These are phyloP conservation scores for Suillus subaureus DNA, from an alignment of 768 basidiomycete species.

Conservation along the genomic window DNA sequence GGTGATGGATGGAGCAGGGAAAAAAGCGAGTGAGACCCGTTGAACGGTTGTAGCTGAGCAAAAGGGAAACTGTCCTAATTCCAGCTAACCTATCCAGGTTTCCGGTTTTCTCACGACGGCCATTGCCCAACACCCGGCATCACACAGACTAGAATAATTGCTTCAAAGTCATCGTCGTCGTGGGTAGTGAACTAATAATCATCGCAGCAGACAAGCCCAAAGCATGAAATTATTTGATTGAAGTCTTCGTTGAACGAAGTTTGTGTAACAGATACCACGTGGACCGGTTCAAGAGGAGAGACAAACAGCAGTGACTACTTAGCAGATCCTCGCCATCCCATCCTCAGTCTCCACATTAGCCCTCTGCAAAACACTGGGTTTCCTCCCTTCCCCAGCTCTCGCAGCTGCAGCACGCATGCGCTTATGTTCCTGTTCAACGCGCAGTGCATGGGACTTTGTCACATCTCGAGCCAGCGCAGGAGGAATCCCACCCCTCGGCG, in stretches of 20 bases:
- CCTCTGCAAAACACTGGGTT: conserved; percentile 30
- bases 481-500: conserved; percentile 34
- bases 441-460: conserved; percentile 29
- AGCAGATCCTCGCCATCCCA: background rate
- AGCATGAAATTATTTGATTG: background rate
- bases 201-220: background rate
- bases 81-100: conserved; percentile 12
- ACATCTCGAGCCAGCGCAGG: conserved; percentile 34
- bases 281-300: background rate
- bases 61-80: conserved; percentile 25
- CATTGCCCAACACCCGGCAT: conserved; percentile 10
- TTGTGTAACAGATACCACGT: background rate
- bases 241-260: background rate
- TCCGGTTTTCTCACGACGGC: conserved; percentile 20
- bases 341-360: conserved; percentile 1
- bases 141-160: conserved; percentile 1
- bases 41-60: conserved; percentile 9
- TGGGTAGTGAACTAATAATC: background rate
- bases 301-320: background rate
- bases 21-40: conserved; percentile 18
- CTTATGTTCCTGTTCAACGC: conserved; percentile 26
- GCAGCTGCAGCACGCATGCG: conserved; percentile 19
- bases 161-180: background rate
- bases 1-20: conserved; percentile 16
- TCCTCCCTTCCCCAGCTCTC: conserved; percentile 13